phyloP scores from a whole-genome alignment of 2,329 filamentous ascomycete species.

The Cladosporium colombiae region DNA sequence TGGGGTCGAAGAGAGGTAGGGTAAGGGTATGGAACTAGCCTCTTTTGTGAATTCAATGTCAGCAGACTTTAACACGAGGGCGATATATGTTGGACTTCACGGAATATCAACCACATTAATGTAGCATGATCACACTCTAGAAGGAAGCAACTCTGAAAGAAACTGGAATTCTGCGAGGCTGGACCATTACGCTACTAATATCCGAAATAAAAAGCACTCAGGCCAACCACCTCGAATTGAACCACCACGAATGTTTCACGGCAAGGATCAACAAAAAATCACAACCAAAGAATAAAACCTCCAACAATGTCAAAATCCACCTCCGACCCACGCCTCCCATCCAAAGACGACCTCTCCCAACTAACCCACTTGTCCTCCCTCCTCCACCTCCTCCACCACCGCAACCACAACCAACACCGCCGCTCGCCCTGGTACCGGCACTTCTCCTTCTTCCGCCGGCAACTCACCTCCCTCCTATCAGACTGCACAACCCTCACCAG shows the following conservation, averaged over 20 bases:
- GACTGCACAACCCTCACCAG: slow-evolving; percentile 30
- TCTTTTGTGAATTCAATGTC: not conserved
- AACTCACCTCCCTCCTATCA: slow-evolving; percentile 56
- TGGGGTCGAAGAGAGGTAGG: not conserved
- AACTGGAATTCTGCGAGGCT: not conserved
- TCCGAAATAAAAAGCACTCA: not conserved
- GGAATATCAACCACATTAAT: not conserved
- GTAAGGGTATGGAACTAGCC: not conserved
- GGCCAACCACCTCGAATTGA: not conserved
- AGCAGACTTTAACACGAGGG: not conserved
- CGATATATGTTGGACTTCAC: not conserved
- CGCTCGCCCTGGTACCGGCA: slow-evolving; percentile 77
- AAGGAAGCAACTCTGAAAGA: not conserved
- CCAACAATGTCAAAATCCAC: not conserved
- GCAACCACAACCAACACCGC: slow-evolving; percentile 90
- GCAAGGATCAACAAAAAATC: too few relatives aligned
- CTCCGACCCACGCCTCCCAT: not conserved
- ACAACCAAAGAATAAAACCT: not conserved
- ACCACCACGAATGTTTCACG: not conserved
- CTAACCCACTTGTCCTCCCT: slow-evolving; percentile 49
- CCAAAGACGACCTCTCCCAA: slow-evolving; percentile 6
- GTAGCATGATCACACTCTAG: not conserved
- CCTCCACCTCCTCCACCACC: slow-evolving; percentile 73
- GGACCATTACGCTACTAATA: not conserved
- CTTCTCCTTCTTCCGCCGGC: slow-evolving; percentile 71